These are phyloP conservation scores for Candida silvicultrix DNA, from an alignment of 805 yeast species.

Conservation along the genomic window DNA sequence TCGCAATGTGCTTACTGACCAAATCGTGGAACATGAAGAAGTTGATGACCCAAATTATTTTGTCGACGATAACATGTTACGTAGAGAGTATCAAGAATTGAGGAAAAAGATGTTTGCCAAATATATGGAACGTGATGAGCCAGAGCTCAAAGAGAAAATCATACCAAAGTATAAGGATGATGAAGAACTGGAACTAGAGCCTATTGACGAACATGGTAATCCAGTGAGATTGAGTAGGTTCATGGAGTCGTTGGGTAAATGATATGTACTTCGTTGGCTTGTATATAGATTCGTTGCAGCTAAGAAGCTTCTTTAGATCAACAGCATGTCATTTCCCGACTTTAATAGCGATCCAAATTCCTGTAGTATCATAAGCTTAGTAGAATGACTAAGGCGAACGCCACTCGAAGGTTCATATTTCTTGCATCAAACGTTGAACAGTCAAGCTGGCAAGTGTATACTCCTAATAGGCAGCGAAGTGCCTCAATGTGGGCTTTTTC, in stretches of 20 bases:
- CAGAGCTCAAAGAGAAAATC: conserved; percentile 1
- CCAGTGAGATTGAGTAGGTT: conserved; percentile 61
- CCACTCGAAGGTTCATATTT: too few relatives aligned
- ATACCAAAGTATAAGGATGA: conserved; percentile 25
- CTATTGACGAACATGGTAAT: conserved; percentile 58
- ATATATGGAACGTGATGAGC: conserved; percentile 13
- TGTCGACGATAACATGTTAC: conserved; percentile 21
- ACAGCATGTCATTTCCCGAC: too few relatives aligned
- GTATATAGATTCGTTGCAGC: too few relatives aligned
- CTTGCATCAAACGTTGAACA: too few relatives aligned
- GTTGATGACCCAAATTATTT: conserved; percentile 22
- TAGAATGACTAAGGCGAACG: too few relatives aligned
- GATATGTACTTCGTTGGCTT: too few relatives aligned
- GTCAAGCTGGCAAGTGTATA: too few relatives aligned
- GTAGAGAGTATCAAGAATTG: conserved; percentile 25
- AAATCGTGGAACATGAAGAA: conserved; percentile 34
- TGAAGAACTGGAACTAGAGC: conserved; percentile 55
- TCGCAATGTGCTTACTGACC: conserved; percentile 34
- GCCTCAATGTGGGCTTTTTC: too few relatives aligned
- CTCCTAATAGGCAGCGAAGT: too few relatives aligned
- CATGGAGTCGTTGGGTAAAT: conserved; percentile 40
- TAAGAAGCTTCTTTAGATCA: too few relatives aligned
- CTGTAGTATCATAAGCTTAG: too few relatives aligned
- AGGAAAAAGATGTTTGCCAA: conserved; percentile 22
- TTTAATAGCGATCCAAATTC: too few relatives aligned